Base-by-base conservation (phyloP, 371 early-diverging fungal genomes). In the Parasitella parasitica region DNA sequence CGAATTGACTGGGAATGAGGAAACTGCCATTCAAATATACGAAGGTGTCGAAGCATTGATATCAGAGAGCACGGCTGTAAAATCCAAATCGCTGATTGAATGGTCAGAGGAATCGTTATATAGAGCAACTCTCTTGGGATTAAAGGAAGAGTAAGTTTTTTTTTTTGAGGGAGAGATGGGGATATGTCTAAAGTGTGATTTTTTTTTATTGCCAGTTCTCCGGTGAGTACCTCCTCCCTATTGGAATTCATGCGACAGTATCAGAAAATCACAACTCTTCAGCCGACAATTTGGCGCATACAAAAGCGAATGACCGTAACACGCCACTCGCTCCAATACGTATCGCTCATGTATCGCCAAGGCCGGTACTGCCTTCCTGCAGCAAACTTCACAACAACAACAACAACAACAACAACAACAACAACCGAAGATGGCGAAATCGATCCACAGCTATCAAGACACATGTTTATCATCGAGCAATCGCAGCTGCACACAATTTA, bases 31-130 rank as follows among this genome's bases (percentile, higher is more conserved):
- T 46, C 71, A 68, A 3, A 71, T 66, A 3, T 90, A 90, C 58
- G 79, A 80, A 36, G 75, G 74, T 20, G 81, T 83, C 12, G 66
- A 76, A 4, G 13, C 43, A 6, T 64, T 83, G 22, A 57, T 86
- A 13, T 64, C 67, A 12, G 69, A 77, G 48, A 58, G 72, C 30
- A 59, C 80, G 37, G 49, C 53, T 27, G 72, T 71, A 26, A 72
- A 69, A 58, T 57, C 75, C 24, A 81, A 77, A 18, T 81, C 86
- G 54, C 67, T 87, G 53, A 64, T 73, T 13, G 80, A 85, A 49
- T 90, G 92, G 90, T 69, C 84, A 8, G 91, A 91, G 57, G 83
- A 86, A 53, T 87, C 89, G 7, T 72, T 91, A 51, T 91, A 90
- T 61, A 81, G 89, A 34, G 84, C 81, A 0, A 70, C 84, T 1